Conservation (phyloP, 2,329 filamentous ascomycete genomes). For the Immersiporthe knoxdaviesiana region DNA sequence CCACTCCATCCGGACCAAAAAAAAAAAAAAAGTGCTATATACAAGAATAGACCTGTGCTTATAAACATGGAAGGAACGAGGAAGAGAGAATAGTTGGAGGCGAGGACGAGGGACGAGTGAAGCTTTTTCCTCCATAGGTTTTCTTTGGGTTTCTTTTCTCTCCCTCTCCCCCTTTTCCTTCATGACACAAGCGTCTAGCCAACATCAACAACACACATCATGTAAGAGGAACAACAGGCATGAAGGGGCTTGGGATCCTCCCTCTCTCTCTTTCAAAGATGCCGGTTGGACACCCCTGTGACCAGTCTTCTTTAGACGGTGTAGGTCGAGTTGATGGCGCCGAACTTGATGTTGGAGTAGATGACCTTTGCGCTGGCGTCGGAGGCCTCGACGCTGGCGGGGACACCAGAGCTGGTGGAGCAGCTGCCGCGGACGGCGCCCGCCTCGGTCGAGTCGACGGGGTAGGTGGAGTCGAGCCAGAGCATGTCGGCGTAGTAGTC, state of each 20-base stretch:
- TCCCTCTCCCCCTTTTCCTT: not conserved
- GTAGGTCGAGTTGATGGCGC: constrained; percentile 59
- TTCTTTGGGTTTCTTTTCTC: not conserved
- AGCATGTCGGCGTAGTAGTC: constrained; percentile 72
- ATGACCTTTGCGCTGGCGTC: constrained; percentile 53
- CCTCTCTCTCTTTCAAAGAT: not conserved
- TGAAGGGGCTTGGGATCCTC: not conserved
- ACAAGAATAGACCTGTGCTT: constrained; percentile 8
- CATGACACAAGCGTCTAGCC: not conserved
- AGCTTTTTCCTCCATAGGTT: not conserved
- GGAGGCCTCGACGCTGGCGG: constrained; percentile 51
- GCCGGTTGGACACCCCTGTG: too few relatives aligned
- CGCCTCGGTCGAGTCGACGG: constrained; percentile 48
- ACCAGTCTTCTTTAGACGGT: constrained; percentile 11
- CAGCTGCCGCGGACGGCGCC: constrained; percentile 61
- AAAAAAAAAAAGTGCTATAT: constrained; percentile 6
- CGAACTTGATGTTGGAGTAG: constrained; percentile 64
- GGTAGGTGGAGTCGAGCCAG: constrained; percentile 73
- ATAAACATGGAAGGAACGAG: not conserved
- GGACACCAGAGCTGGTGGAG: constrained; percentile 54
- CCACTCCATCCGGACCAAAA: constrained; percentile 1
- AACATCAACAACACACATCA: not conserved
- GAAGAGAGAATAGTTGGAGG: not conserved
- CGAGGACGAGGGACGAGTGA: not conserved
- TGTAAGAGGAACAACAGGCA: not conserved